A percentile compares a stretch with the other conserved stretches of the same genome.
Conservation (phyloP, 2,329 filamentous ascomycete species). For the Alternaria metachromatica region DNA sequence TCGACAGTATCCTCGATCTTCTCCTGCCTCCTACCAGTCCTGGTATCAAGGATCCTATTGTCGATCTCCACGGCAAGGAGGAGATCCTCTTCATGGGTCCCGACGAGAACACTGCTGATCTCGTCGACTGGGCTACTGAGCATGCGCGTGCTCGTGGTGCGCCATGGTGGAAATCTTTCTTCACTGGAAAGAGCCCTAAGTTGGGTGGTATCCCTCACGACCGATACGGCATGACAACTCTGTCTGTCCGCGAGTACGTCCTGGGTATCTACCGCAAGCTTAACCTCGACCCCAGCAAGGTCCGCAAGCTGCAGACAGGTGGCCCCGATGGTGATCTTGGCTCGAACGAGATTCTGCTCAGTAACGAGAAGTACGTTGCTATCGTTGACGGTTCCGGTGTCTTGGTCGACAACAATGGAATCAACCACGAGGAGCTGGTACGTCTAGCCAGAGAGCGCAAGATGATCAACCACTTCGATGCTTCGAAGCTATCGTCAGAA, state of each 20-base stretch:
- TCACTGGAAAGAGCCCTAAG: constrained; percentile 96
- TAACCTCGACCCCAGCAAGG: constrained; percentile 81
- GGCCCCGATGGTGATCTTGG: constrained; percentile 96
- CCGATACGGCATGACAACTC: constrained; percentile 94
- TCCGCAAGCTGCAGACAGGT: constrained; percentile 96
- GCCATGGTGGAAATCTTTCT: constrained; percentile 99
- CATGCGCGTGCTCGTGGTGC: constrained; percentile 87
- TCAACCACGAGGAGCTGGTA: constrained; percentile 82
- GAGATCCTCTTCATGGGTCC: constrained; percentile 99
- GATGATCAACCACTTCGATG: constrained; percentile 90
- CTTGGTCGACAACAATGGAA: constrained; percentile 87
- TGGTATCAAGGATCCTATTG: constrained; percentile 98
- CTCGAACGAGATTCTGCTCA: constrained; percentile 95
- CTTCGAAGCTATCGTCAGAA: constrained; percentile 81
- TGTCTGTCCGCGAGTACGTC: constrained; percentile 95
- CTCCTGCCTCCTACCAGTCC: constrained; percentile 87
- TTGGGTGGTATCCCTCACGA: constrained; percentile 97
- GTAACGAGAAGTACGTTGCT: constrained; percentile 92
- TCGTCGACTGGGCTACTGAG: constrained; percentile 98
- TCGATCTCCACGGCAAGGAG: constrained; percentile 91
- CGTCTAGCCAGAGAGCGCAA: constrained; percentile 83
- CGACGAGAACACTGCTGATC: constrained; percentile 96
- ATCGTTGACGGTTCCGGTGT: constrained; percentile 98
- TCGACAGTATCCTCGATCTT: constrained; percentile 96
- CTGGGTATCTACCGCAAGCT: constrained; percentile 97